Base-by-base conservation (phyloP, 2,329 filamentous ascomycete species). In the Hypocrella siamensis region DNA sequence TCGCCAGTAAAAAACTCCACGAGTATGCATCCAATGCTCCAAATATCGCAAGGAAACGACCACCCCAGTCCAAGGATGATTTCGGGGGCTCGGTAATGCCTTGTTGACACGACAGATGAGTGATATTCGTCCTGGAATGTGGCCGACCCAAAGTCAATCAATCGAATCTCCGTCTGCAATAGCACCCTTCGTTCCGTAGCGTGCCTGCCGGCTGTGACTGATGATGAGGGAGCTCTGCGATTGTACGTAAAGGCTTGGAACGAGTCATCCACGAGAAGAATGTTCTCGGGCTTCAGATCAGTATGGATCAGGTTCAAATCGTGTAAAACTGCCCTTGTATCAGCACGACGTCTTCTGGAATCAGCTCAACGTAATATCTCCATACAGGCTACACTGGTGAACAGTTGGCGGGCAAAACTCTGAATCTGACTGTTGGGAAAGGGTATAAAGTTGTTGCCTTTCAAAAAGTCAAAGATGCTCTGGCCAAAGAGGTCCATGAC, bases 361-460 rank as follows among this genome's bases (percentile, higher is more conserved):
- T 22, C n/a, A 11, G 10, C 24, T 17, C 11, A 28, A 6, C 8
- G 9, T 11, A 10, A 14, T n/a, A 19, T 4, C 9, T 5, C 25
- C 15, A 67, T 61, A 93, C 84, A 98, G 36, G 90, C 90, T 47
- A 98, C 92, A 47, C 88, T 96, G n/a, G 88, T 96, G 38, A 98
- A 81, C 12, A 98, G 65, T 52, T 98, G 90, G 31, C 88, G 75
- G 30, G 90, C 90, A 63, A 98, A 96, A 51, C 74, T 88, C 54
- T 96, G 90, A 36, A 98, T 98, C 56, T 98, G 90, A 42, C 86
- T 94, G 63, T 92, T 96, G 10, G 90, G 90, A 48, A 98, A 98
- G 1, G 90, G 90, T 14, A 93, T 85, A 49, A 98, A 98, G 41
- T 74, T 71, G 49, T 96, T 96, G 47, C 79, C 77, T 61, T 98